Evolutionary conservation across 2,329 filamentous ascomycete genomes (phyloP), one percentile per base, ranked within the genome.

Genomic region (Dactylellina drechsleri): DNA sequence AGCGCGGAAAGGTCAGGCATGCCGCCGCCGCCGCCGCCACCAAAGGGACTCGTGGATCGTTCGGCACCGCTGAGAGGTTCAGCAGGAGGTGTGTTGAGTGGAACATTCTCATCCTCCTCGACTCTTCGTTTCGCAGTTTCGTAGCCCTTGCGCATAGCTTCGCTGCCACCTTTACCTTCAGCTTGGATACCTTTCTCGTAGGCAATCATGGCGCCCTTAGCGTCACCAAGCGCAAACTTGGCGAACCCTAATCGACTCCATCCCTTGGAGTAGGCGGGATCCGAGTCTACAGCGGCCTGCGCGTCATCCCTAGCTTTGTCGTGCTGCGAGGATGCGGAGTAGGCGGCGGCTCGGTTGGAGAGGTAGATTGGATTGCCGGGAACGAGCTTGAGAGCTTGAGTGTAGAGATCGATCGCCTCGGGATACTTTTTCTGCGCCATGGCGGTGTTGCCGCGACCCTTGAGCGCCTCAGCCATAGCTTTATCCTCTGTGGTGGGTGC

Each of bases 71-170:
- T 86, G 66, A 86, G 82, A 6, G 83, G 84, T 70, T 86, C 83
- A 20, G 85, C 83, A 15, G 85, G 84, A 45, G 83, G 82, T 57
- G 83, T 83, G 77, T 84, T 83, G 60, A 82, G 82, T 60, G 86
- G 87, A 43, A 84, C 84, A 58, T 82, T 84, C 77, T 88, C 89
- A 80, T 94, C 87, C 83, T 97, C 93, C 77, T 94, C 92, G 53
- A 96, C 90, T 80, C 91, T 88, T 80, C 89, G 89, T 86, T 91
- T 95, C 62, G 93, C 94, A 15, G 95, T 98, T 87, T 98, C 93
- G 81, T 88, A 95, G 18, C 95, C 95, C 84, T 94, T 96, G 86
- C 93, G 94, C 95, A 98, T 98, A 75, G 94, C 93, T 15, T 98
- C 93, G 79, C 92, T 96, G 76, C 95, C 95, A 64, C 95, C 95